phyloP scores from a whole-genome alignment of 176 grass and related monocot genomes.

The Musa acuminata region DNA sequence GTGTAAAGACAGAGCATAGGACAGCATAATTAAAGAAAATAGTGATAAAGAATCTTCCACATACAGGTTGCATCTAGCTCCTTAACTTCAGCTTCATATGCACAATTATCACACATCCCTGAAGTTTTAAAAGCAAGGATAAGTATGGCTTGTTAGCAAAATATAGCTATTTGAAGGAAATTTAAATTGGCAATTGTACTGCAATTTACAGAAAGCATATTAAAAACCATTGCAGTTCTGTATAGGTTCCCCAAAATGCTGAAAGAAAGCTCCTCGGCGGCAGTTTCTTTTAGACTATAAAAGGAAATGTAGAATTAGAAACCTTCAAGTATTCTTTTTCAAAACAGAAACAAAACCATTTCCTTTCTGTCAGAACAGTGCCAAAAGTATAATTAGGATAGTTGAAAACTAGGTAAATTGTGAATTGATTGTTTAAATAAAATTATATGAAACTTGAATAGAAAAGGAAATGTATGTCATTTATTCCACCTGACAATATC shows the following conservation, averaged over 20 bases:
- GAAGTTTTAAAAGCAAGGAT: constrained; percentile 11
- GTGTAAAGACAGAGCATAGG: not conserved
- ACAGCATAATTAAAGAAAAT: not conserved
- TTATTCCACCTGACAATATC: constrained; percentile 70
- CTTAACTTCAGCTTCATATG: constrained; percentile 32
- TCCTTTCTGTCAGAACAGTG: not conserved
- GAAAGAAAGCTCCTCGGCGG: constrained; percentile 66
- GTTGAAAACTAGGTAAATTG: too few relatives aligned
- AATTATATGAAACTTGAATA: not conserved
- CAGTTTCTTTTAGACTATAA: constrained; percentile 72
- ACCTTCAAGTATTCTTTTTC: not conserved
- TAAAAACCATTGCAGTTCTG: constrained; percentile 78
- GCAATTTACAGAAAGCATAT: not conserved
- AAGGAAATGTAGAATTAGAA: constrained; percentile 21
- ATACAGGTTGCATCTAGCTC: constrained; percentile 39
- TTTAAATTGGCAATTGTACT: not conserved
- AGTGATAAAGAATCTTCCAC: not conserved
- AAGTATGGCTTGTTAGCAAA: not conserved
- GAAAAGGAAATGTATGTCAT: not conserved
- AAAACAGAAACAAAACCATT: not conserved
- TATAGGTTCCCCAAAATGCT: constrained; percentile 70
- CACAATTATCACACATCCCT: constrained; percentile 57
- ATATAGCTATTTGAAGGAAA: constrained; percentile 12
- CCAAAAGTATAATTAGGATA: not conserved
- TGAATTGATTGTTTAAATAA: not conserved